These are phyloP conservation scores for Mycena filopes DNA, from an alignment of 768 basidiomycete species.

Conservation along the genomic window DNA sequence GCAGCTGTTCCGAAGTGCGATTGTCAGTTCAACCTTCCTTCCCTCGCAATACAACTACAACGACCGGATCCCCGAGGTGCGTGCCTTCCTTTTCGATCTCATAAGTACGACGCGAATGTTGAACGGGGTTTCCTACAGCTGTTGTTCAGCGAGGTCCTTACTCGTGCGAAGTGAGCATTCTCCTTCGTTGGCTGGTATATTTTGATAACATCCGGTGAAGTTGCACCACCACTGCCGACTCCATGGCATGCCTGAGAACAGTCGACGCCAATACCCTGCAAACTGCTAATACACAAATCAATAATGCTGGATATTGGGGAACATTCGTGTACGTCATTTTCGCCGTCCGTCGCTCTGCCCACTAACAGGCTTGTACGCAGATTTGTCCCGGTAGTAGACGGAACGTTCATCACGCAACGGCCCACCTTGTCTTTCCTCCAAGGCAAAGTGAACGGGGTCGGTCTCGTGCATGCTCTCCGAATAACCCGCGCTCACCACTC, in stretches of 20 bases:
- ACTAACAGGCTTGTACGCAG: too few species aligned
- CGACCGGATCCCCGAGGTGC: conserved; percentile 28
- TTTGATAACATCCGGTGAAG: conserved; percentile 17
- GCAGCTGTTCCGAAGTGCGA: conserved; percentile 44
- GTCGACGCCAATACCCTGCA: conserved; percentile 37
- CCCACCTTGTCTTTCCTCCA: conserved; percentile 42
- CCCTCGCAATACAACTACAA: conserved; percentile 49
- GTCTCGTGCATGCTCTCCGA: background rate
- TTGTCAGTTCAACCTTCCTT: conserved; percentile 44
- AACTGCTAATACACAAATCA: conserved; percentile 40
- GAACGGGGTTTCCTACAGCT: conserved; percentile 15
- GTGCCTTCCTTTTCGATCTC: background rate
- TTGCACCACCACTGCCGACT: conserved; percentile 31
- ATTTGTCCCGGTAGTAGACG: conserved; percentile 50
- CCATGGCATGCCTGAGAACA: conserved; percentile 33
- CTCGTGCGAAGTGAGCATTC: conserved; percentile 32
- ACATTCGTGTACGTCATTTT: background rate
- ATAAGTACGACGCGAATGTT: background rate
- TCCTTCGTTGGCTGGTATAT: background rate
- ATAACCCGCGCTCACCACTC: too few species aligned
- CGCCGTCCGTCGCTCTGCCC: too few species aligned
- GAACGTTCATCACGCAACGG: conserved; percentile 44
- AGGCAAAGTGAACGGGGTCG: conserved; percentile 45
- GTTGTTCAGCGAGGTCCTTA: conserved; percentile 34
- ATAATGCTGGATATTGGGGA: conserved; percentile 38